These are phyloP conservation scores for Colletotrichum tofieldiae DNA, from an alignment of 2,329 filamentous ascomycete species.

Conservation along the genomic window DNA sequence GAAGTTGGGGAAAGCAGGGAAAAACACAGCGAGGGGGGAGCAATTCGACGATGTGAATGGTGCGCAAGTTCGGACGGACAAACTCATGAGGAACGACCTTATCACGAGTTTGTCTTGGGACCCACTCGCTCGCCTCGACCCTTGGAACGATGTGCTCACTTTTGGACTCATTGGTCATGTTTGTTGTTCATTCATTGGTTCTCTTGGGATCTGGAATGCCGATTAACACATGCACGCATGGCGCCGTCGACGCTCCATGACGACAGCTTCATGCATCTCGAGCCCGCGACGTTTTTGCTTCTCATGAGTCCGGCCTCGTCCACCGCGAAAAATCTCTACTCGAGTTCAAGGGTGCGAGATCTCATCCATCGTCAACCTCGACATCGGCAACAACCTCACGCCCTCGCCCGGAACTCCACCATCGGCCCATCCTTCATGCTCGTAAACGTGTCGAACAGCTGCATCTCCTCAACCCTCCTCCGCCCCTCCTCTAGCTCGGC, in stretches of 20 bases:
- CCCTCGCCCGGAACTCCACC: constrained; percentile 70
- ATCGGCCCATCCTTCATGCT: constrained; percentile 80
- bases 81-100: constrained; percentile 1
- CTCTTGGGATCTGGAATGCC: background rate
- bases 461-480: constrained; percentile 73
- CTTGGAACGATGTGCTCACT: background rate
- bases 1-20: constrained; percentile 25
- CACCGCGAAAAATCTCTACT: background rate
- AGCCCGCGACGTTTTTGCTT: too few species aligned
- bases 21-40: background rate
- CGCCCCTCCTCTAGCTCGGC: constrained; percentile 67
- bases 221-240: background rate
- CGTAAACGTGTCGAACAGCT: constrained; percentile 81
- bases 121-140: background rate
- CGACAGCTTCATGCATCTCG: constrained; percentile 16
- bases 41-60: constrained; percentile 29
- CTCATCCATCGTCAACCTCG: background rate
- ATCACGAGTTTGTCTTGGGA: background rate
- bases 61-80: constrained; percentile 39
- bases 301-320: background rate
- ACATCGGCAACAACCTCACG: constrained; percentile 12
- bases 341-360: background rate
- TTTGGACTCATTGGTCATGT: background rate
- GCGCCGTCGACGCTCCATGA: constrained; percentile 15
- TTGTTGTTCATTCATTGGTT: background rate